Percentiles rank a stretch among this genome's conserved stretches.
Evolutionary conservation across 2,329 filamentous ascomycete species (phyloP).

Genomic region (Exophiala aquamarina): DNA sequence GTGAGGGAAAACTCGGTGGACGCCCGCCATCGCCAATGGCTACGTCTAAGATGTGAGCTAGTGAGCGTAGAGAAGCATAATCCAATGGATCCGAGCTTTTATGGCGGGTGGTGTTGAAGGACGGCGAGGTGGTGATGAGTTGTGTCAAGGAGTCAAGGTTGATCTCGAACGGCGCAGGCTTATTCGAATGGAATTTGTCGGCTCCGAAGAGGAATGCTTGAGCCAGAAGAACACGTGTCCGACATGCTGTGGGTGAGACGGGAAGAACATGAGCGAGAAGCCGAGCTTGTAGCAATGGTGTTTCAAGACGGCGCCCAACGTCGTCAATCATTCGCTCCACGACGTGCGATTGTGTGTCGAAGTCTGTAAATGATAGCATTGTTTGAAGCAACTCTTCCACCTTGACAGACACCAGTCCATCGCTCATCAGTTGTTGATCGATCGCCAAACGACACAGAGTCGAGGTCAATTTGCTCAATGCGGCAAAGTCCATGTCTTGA

Average conservation of each 20-base stretch:
- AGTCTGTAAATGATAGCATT: slow-evolving; percentile 19
- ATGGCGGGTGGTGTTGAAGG: slow-evolving; percentile 18
- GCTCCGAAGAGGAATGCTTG: slow-evolving; percentile 25
- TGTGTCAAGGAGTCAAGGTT: slow-evolving; percentile 20
- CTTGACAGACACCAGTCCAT: slow-evolving; percentile 12
- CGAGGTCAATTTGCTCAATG: slow-evolving; percentile 25
- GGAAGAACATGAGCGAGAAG: slow-evolving; percentile 42
- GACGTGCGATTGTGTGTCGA: slow-evolving; percentile 14
- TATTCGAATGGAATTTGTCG: neutral
- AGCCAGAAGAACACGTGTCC: slow-evolving; percentile 42
- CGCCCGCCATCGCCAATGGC: slow-evolving; percentile 65
- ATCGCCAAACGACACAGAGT: slow-evolving; percentile 23
- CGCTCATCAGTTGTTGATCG: slow-evolving; percentile 23
- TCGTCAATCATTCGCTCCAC: slow-evolving; percentile 23
- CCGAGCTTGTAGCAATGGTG: slow-evolving; percentile 39
- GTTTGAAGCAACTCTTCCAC: slow-evolving; percentile 21
- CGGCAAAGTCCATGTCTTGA: slow-evolving; percentile 25
- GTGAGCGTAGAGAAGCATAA: slow-evolving; percentile 66
- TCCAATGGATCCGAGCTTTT: slow-evolving; percentile 41
- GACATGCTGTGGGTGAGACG: slow-evolving; percentile 36
- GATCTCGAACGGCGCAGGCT: slow-evolving; percentile 1
- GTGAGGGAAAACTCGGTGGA: slow-evolving; percentile 30
- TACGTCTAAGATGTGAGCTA: slow-evolving; percentile 69
- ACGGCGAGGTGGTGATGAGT: slow-evolving; percentile 22
- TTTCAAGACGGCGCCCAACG: slow-evolving; percentile 31